Base-by-base conservation (phyloP, 768 basidiomycete species). In the Hebeloma cylindrosporum region DNA sequence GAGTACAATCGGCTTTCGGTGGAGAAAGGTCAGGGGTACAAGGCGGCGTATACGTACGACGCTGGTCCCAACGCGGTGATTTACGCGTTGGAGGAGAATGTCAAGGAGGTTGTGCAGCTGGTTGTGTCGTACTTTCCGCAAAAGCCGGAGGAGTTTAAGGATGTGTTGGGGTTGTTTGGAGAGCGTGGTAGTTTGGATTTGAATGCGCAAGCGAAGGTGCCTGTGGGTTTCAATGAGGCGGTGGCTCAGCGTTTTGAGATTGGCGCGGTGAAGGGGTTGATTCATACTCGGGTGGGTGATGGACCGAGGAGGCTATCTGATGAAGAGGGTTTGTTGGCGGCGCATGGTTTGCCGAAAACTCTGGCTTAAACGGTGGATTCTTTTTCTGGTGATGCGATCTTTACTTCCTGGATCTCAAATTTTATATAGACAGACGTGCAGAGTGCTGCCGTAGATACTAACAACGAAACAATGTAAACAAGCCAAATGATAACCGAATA, bases 51-150 rank as follows among this genome's bases (percentile, higher is more conserved):
- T 68, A 99, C 96, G n/a, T 98, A 88, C 61, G 96, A 99, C 59
- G 96, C 96, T 0, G 96, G 96, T 23, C 96, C 96, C 10, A 99
- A 99, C 67, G 94, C 94, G 2, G 96, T 99, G 62, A 92, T 99
- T 59, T 99, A 98, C 68, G 80, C 93, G 0, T 77, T 79, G 3
- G 74, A 84, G 53, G 75, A 82, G 58, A 81, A 94, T 66, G 71
- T 96, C 58, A 78, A 77, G 52, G 80, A 85, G 64, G 85, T 99
- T 54, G 71, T 93, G 34, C 71, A 80, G 57, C 65, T 93, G 52
- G 75, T 98, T 53, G 67, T 83, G 43, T 70, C 75, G 45, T 97
- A 88, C 68, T 99, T 99, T 81, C 94, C 95, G 0, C 88, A 89
- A 54, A 65, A 71, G n/a, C 73, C 79, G 1, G 61, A 62, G 4